A percentile compares a stretch with the other conserved stretches of the same genome.
Evolutionary conservation across 1,284 basidiomycete species (phyloP).

Genomic region (Austroboletus novae-zelandiae): DNA sequence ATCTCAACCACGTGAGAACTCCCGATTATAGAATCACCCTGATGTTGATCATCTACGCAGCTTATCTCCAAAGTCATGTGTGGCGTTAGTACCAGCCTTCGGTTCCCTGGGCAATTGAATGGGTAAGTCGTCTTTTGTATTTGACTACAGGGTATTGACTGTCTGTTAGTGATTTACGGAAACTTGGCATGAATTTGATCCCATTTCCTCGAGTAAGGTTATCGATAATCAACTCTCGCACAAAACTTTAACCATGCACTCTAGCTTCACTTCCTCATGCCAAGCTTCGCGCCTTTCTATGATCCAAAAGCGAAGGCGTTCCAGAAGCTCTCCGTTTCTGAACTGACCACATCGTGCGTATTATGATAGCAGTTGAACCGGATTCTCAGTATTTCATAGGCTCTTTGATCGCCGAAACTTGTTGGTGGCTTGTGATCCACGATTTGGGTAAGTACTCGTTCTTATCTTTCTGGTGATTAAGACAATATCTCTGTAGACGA

Average conservation of each 20-base stretch:
- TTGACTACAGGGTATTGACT: background rate
- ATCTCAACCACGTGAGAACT: slow-evolving; percentile 71
- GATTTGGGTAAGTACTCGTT: slow-evolving; percentile 54
- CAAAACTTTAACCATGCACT: background rate
- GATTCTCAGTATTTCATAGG: slow-evolving; percentile 36
- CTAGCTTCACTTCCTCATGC: slow-evolving; percentile 88
- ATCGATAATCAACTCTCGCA: background rate
- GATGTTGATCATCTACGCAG: slow-evolving; percentile 35
- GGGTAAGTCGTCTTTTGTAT: slow-evolving; percentile 44
- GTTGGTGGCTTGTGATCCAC: slow-evolving; percentile 84
- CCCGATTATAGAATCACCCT: slow-evolving; percentile 1
- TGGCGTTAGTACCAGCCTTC: slow-evolving; percentile 85
- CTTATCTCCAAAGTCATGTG: slow-evolving; percentile 86
- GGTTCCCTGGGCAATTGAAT: slow-evolving; percentile 94
- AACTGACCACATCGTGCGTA: slow-evolving; percentile 66
- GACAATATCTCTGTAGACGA: slow-evolving; percentile 43
- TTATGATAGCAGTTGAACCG: background rate
- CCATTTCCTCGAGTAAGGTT: slow-evolving; percentile 82
- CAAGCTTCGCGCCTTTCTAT: slow-evolving; percentile 82
- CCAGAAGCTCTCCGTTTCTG: slow-evolving; percentile 59
- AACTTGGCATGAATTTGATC: slow-evolving; percentile 90
- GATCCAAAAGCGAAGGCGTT: slow-evolving; percentile 64
- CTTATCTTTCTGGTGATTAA: background rate
- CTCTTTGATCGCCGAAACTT: slow-evolving; percentile 80
- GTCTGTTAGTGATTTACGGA: slow-evolving; percentile 76